phyloP scores from a whole-genome alignment of 257 asterid species.

The Datura wrightii region DNA sequence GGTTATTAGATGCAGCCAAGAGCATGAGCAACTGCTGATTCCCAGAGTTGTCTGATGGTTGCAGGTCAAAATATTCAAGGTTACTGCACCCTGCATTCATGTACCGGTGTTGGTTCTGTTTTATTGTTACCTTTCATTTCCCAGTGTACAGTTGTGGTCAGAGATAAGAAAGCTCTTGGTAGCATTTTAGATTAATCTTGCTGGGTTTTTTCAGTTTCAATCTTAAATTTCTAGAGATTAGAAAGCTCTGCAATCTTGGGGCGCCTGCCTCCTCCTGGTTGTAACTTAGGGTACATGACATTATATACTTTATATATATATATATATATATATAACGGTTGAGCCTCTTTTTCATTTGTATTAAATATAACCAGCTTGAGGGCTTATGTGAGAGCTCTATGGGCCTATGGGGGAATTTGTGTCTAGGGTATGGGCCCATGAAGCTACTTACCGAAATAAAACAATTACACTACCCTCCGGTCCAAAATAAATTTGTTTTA shows the following conservation, averaged over 20 bases:
- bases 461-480: no score
- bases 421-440: not conserved
- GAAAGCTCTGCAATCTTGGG: not conserved
- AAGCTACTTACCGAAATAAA: not conserved
- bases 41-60: not conserved
- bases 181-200: not conserved
- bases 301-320: not conserved
- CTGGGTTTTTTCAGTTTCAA: not conserved
- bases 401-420: not conserved
- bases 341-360: not conserved
- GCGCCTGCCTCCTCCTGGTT: not conserved
- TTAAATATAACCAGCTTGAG: not conserved
- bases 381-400: not conserved
- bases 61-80: not conserved
- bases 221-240: not conserved
- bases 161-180: constrained; percentile 1
- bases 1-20: not conserved
- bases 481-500: no score
- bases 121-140: not conserved
- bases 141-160: constrained; percentile 22
- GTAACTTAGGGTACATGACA: not conserved
- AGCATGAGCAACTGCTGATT: constrained; percentile 17
- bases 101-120: constrained; percentile 29
- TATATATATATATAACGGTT: no score
- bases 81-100: constrained; percentile 19